phyloP scores from a whole-genome alignment of 2,329 filamentous ascomycete genomes.

The Hansfordia pulvinata region DNA sequence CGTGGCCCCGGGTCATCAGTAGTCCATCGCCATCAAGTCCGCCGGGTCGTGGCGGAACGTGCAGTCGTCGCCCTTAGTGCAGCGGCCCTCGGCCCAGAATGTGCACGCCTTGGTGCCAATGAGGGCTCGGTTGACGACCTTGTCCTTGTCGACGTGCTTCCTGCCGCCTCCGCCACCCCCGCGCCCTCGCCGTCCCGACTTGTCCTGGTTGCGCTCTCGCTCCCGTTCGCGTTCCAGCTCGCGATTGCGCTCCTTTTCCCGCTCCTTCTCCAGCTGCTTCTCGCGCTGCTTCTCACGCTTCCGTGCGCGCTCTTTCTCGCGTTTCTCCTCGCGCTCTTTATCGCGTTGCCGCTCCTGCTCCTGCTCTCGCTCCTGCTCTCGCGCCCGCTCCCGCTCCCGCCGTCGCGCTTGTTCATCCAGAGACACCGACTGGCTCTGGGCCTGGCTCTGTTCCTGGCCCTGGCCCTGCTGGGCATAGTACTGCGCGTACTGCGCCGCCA shows the following conservation, averaged over 20 bases:
- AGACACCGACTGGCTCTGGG: no score
- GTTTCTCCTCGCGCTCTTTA: slow-evolving; percentile 12
- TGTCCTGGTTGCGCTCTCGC: slow-evolving; percentile 14
- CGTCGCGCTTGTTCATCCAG: no score
- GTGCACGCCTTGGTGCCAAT: slow-evolving; percentile 56
- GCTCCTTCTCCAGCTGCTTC: slow-evolving; percentile 16
- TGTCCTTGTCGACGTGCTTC: slow-evolving; percentile 17
- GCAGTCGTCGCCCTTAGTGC: slow-evolving; percentile 59
- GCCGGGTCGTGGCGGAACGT: slow-evolving; percentile 54
- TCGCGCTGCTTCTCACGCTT: neutral
- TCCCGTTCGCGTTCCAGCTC: slow-evolving; percentile 9
- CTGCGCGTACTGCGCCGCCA: no score
- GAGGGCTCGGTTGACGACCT: slow-evolving; percentile 38
- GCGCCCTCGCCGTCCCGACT: slow-evolving; percentile 15
- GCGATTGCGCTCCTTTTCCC: slow-evolving; percentile 12
- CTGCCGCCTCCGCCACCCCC: slow-evolving; percentile 8
- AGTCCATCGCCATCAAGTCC: no score
- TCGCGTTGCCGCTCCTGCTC: slow-evolving; percentile 17
- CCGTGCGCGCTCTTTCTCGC: neutral
- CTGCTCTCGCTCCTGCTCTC: neutral
- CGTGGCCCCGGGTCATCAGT: no score
- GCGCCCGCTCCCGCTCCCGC: no score
- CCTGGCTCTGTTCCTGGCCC: slow-evolving; percentile 1
- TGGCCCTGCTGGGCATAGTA: no score
- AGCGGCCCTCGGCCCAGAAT: slow-evolving; percentile 59